Evolutionary conservation across 768 basidiomycete species (phyloP), one percentile per base, ranked within the genome.

Genomic region (Psilocybe azurescens): DNA sequence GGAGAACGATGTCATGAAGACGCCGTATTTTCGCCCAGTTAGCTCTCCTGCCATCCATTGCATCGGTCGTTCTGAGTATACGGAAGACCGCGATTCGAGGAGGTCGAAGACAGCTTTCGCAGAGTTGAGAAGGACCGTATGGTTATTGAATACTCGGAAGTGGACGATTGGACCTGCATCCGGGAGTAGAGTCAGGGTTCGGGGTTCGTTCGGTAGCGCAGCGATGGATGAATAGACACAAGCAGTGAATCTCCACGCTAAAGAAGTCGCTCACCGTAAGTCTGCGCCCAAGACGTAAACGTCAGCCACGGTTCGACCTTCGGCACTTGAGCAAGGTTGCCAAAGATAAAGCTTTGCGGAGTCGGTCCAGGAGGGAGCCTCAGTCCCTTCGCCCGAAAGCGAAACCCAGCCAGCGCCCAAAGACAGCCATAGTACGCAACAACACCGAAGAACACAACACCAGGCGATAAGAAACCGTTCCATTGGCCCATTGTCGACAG

Each of bases 61-160:
- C 1, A 65, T 62, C 1, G 83, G 83, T 33, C 84, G 72, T 62
- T 83, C 83, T 4, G 84, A 84, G 64, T 86, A 85, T 49, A 83
- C 78, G 11, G 67, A 69, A 8, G 82, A 80, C 10, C 83, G 79
- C 33, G 73, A 70, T 51, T 84, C 83, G 38, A 87, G 74, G 11
- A 87, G 73, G 50, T 84, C 83, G 30, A 73, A 66, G 2, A 77
- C 81, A 9, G 77, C 73, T 56, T 74, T 74, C 39, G 73, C 73
- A 16, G 78, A 78, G 70, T 83, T 86, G 20, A 87, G 69, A 60
- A 86, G 70, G 51, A 87, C 72, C 13, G 80, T 73, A n/a, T 76
- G 67, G 36, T 70, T 71, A 53, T 77, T 76, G 53, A 82, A 69
- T 50, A 73, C 56, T 47, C 70, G 77, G 48, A 79, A 68, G 59